phyloP scores from a whole-genome alignment of 257 asterid species.

The Salvia rosmarinus region DNA sequence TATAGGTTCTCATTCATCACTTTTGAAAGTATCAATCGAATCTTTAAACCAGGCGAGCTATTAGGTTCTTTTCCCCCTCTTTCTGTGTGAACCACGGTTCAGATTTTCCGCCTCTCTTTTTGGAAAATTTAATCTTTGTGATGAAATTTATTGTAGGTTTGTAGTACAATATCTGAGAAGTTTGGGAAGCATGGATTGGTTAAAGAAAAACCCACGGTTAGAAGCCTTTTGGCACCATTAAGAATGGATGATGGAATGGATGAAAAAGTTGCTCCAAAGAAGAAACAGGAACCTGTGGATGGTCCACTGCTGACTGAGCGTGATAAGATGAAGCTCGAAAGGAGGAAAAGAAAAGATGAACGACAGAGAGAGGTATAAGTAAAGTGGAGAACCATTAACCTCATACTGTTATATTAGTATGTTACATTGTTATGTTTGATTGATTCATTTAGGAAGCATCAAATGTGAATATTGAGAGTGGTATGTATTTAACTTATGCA shows the following conservation, averaged over 20 bases:
- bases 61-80: not conserved
- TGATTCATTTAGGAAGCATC: constrained; percentile 4
- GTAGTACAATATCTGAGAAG: constrained; percentile 77
- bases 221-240: constrained; percentile 88
- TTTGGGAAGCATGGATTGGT: constrained; percentile 91
- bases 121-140: constrained; percentile 10
- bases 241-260: constrained; percentile 99
- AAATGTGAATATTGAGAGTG: constrained; percentile 6
- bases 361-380: constrained; percentile 86
- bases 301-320: constrained; percentile 97
- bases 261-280: constrained; percentile 79
- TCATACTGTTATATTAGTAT: constrained; percentile 9
- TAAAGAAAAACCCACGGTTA: constrained; percentile 84
- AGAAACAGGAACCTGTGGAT: constrained; percentile 92
- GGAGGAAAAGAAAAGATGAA: constrained; percentile 96
- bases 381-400: not conserved
- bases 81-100: not conserved
- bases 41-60: not conserved
- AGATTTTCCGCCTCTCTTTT: constrained; percentile 24
- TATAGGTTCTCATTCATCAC: not conserved
- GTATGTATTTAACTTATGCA: not conserved
- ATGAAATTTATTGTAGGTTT: constrained; percentile 52
- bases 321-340: constrained; percentile 88
- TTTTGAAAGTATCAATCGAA: constrained; percentile 4
- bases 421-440: not conserved